phyloP scores from a whole-genome alignment of 1,284 basidiomycete genomes.

The Acaromyces ingoldii region DNA sequence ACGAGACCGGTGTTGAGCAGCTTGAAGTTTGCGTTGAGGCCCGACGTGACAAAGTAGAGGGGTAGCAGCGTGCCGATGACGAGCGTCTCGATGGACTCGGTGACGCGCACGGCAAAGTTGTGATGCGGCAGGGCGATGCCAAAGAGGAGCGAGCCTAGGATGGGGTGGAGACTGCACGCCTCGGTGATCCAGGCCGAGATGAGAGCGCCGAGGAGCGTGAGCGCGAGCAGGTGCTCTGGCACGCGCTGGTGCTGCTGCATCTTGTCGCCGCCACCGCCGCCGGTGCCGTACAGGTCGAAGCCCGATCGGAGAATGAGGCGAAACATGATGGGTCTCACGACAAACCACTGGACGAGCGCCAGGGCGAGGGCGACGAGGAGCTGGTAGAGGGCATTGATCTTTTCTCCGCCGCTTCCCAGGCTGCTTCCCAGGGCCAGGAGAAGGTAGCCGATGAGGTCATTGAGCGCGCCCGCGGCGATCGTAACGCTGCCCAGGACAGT shows the following conservation, averaged over 20 bases:
- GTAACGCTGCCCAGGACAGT: constrained; percentile 30
- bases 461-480: constrained; percentile 31
- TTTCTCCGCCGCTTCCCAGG: constrained; percentile 21
- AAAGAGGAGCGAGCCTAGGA: constrained; percentile 30
- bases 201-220: constrained; percentile 23
- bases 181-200: constrained; percentile 30
- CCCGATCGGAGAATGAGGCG: constrained; percentile 18
- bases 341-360: constrained; percentile 24
- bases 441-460: constrained; percentile 34
- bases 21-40: constrained; percentile 30
- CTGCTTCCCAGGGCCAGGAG: constrained; percentile 28
- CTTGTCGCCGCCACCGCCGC: too few relatives aligned
- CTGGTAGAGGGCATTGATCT: constrained; percentile 29
- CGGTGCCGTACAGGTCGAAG: constrained; percentile 21
- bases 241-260: constrained; percentile 19
- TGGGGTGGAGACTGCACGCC: constrained; percentile 27
- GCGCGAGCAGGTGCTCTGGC: constrained; percentile 21
- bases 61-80: constrained; percentile 25
- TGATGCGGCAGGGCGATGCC: constrained; percentile 29
- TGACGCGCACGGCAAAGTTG: constrained; percentile 28
- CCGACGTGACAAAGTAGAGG: constrained; percentile 30
- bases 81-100: constrained; percentile 29
- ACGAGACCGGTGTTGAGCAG: constrained; percentile 20
- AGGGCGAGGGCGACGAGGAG: constrained; percentile 26
- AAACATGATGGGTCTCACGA: constrained; percentile 22